Conservation (phyloP, 768 basidiomycete species). For the Russula ochroleuca region DNA sequence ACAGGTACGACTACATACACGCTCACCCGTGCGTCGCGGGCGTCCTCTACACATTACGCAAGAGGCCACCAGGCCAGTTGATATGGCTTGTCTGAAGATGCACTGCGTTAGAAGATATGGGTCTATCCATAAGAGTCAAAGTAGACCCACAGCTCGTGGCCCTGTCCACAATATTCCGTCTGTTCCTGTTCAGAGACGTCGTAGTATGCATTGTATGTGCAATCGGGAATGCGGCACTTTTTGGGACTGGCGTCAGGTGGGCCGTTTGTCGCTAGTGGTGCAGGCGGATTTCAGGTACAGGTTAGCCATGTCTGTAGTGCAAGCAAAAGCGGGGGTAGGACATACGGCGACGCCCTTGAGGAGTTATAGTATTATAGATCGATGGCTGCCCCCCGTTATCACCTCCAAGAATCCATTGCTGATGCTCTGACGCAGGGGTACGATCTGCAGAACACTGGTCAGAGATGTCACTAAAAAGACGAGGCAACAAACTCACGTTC, state of each 20-base stretch:
- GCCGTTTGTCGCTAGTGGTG: neutral
- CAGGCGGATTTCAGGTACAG: neutral
- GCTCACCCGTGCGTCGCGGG: slow-evolving; percentile 9
- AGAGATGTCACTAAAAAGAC: neutral
- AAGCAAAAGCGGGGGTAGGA: neutral
- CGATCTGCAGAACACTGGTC: neutral
- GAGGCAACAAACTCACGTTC: neutral
- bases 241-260: too few species aligned
- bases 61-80: slow-evolving; percentile 7
- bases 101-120: neutral
- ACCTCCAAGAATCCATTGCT: neutral
- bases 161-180: slow-evolving; percentile 22
- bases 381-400: neutral
- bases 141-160: slow-evolving; percentile 17
- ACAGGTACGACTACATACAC: slow-evolving; percentile 13
- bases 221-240: slow-evolving; percentile 11
- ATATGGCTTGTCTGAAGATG: slow-evolving; percentile 15
- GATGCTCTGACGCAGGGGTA: neutral
- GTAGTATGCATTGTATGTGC: slow-evolving; percentile 13
- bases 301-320: neutral
- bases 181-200: slow-evolving; percentile 17
- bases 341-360: neutral
- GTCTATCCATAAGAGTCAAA: neutral
- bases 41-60: slow-evolving; percentile 16
- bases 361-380: neutral